Conservation (phyloP, 1,139 yeast genomes). For the Taiozyma sp. region DNA sequence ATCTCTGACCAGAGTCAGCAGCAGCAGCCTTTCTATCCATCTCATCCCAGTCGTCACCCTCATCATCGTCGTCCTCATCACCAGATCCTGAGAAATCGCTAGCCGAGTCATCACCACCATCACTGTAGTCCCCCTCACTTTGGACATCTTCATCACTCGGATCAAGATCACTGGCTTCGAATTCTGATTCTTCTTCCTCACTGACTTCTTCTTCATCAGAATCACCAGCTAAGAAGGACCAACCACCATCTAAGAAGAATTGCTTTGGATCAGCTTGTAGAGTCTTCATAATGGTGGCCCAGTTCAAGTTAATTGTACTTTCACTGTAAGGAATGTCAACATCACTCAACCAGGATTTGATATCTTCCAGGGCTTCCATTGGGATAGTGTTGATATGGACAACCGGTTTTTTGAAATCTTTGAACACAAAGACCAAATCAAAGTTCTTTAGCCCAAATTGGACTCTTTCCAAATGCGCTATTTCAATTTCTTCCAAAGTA, state of each 20-base stretch:
- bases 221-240: conserved; percentile 83
- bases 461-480: conserved; percentile 94
- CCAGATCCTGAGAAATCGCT: conserved; percentile 40
- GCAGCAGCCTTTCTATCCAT: conserved; percentile 62
- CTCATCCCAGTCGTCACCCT: conserved; percentile 75
- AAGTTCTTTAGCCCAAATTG: conserved; percentile 96
- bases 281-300: conserved; percentile 96
- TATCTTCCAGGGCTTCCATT: conserved; percentile 85
- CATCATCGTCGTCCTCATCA: conserved; percentile 43
- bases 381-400: conserved; percentile 94
- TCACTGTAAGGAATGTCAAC: conserved; percentile 94
- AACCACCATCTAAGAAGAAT: conserved; percentile 92
- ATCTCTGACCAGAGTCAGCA: conserved; percentile 18
- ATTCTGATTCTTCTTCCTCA: conserved; percentile 45
- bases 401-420: conserved; percentile 83
- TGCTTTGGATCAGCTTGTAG: conserved; percentile 90
- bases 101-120: conserved; percentile 35
- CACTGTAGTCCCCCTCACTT: conserved; percentile 43
- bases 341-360: conserved; percentile 94
- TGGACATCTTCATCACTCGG: conserved; percentile 73
- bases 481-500: conserved; percentile 86
- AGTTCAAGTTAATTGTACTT: conserved; percentile 92
- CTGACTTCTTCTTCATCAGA: conserved; percentile 56
- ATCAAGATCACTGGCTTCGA: conserved; percentile 46
- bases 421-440: conserved; percentile 91